Conservation (phyloP, 2,329 filamentous ascomycete genomes). For the Pseudocercospora fijiensis region DNA sequence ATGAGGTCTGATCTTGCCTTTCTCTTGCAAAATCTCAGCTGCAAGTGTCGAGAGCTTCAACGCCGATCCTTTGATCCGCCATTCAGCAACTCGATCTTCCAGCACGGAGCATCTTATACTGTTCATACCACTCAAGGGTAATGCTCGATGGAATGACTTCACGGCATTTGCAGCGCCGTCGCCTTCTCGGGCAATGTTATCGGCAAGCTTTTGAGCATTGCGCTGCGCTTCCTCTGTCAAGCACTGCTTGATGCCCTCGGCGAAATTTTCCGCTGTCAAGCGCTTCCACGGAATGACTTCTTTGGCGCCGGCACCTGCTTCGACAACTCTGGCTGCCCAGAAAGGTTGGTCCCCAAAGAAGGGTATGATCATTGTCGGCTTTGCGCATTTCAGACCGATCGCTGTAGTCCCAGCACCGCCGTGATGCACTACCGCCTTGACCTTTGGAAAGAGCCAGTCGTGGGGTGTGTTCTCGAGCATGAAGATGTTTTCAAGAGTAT, state of each 20-base stretch:
- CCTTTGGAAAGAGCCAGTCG: slow-evolving; percentile 72
- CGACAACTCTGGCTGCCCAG: slow-evolving; percentile 69
- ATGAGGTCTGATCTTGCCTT: slow-evolving; percentile 62
- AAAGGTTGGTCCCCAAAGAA: slow-evolving; percentile 81
- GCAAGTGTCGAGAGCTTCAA: slow-evolving; percentile 63
- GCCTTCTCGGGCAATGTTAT: slow-evolving; percentile 62
- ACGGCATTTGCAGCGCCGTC: slow-evolving; percentile 71
- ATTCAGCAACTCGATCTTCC: slow-evolving; percentile 62
- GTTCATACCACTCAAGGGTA: slow-evolving; percentile 50
- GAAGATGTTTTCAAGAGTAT: slow-evolving; percentile 64
- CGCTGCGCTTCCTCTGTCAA: slow-evolving; percentile 60
- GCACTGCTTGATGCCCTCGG: slow-evolving; percentile 69
- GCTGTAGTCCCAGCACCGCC: slow-evolving; percentile 78
- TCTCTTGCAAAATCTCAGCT: slow-evolving; percentile 63
- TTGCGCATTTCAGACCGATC: slow-evolving; percentile 68
- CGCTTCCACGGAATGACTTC: slow-evolving; percentile 67
- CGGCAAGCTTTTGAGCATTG: slow-evolving; percentile 60
- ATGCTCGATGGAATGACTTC: slow-evolving; percentile 61
- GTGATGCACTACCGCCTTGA: slow-evolving; percentile 68
- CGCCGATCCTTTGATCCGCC: slow-evolving; percentile 62
- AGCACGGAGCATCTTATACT: slow-evolving; percentile 66
- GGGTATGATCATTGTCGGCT: slow-evolving; percentile 72
- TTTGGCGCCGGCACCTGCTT: slow-evolving; percentile 62
- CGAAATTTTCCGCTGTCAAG: slow-evolving; percentile 62
- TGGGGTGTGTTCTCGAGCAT: slow-evolving; percentile 74